Evolutionary conservation across 257 asterid genomes (phyloP).

Genomic region (Rauvolfia tetraphylla): DNA sequence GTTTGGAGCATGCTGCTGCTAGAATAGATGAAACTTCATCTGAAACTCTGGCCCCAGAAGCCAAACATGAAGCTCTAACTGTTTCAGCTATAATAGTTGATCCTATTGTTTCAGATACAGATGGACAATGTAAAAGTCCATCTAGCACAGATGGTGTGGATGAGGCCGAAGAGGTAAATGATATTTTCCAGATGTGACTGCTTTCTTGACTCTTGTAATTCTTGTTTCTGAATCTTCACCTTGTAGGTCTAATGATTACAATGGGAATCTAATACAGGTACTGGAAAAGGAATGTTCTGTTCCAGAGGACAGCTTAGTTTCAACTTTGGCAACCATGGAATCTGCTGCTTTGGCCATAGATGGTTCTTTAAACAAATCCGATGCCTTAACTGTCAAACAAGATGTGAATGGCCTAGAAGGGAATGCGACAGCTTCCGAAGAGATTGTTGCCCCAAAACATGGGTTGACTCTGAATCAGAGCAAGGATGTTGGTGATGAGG

Average conservation of each 20-base stretch:
- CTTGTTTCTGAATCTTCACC: constrained; percentile 4
- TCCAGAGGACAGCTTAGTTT: not conserved
- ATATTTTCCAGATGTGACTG: not conserved
- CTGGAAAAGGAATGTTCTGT: not conserved
- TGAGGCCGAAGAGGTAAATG: not conserved
- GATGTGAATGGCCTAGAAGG: not conserved
- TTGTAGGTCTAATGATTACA: not conserved
- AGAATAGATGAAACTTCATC: not conserved
- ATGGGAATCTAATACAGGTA: not conserved
- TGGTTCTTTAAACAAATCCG: not conserved
- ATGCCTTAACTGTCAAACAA: constrained; percentile 20
- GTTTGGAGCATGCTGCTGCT: not conserved
- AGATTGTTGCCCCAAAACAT: constrained; percentile 19
- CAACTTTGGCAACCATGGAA: not conserved
- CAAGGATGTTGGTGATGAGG: not conserved
- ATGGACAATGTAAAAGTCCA: constrained; percentile 1
- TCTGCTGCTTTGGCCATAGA: not conserved
- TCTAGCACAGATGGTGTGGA: not conserved
- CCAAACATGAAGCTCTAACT: not conserved
- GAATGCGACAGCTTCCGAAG: constrained; percentile 1
- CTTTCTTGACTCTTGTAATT: not conserved
- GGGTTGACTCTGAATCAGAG: not conserved
- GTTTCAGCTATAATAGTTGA: not conserved
- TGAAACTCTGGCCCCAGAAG: not conserved
- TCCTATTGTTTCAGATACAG: constrained; percentile 3